phyloP scores from a whole-genome alignment of 2,329 filamentous ascomycete species.

The Knoxdaviesia capensis region DNA sequence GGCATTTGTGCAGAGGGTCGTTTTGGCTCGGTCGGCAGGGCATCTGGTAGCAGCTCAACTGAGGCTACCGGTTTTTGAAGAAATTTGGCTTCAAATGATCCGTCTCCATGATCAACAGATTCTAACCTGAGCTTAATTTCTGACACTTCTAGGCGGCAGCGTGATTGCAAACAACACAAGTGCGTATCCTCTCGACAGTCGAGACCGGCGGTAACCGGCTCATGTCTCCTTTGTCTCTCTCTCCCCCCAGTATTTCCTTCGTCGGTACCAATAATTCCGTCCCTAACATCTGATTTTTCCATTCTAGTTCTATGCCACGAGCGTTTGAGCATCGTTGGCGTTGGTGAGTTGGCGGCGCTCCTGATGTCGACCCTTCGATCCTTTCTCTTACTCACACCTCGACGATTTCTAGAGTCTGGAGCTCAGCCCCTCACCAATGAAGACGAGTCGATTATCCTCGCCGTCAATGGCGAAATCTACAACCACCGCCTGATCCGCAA shows the following conservation, averaged over 20 bases:
- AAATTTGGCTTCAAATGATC: constrained; percentile 3
- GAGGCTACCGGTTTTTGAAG: too few relatives aligned
- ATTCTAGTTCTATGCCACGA: constrained; percentile 77
- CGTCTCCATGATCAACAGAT: constrained; percentile 2
- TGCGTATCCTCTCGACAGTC: constrained; percentile 23
- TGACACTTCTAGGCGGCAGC: constrained; percentile 49
- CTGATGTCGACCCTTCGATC: constrained; percentile 1
- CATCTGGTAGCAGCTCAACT: too few relatives aligned
- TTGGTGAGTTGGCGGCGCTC: constrained; percentile 40
- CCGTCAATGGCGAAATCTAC: constrained; percentile 99
- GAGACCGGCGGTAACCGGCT: background rate
- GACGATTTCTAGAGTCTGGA: constrained; percentile 49
- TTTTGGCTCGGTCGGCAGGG: too few relatives aligned
- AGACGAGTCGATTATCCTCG: constrained; percentile 71
- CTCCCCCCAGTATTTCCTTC: background rate
- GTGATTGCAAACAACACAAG: constrained; percentile 80
- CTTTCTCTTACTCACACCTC: constrained; percentile 5
- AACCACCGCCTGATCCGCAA: constrained; percentile 95
- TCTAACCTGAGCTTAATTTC: constrained; percentile 12
- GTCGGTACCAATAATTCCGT: too few relatives aligned
- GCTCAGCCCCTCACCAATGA: constrained; percentile 90
- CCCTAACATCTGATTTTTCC: constrained; percentile 3
- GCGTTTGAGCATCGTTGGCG: constrained; percentile 90
- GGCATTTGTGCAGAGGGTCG: too few relatives aligned
- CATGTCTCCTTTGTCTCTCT: too few relatives aligned